phyloP scores from a whole-genome alignment of 148 eudicot species.

The Pouteria glomerata region DNA sequence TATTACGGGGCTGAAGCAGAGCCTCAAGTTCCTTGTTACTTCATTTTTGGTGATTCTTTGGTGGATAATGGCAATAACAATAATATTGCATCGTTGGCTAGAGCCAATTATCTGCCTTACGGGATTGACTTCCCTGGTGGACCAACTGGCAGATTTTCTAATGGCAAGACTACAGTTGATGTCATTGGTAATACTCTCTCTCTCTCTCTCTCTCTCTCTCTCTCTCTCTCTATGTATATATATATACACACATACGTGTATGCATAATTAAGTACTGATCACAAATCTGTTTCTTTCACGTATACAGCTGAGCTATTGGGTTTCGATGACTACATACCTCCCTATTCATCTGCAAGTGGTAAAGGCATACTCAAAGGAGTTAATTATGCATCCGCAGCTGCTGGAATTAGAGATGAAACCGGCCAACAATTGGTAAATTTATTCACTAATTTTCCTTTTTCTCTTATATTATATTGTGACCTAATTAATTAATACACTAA shows the following conservation, averaged over 20 bases:
- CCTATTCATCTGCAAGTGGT: slow-evolving; percentile 34
- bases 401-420: slow-evolving; percentile 52
- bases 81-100: slow-evolving; percentile 57
- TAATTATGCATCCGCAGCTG: slow-evolving; percentile 63
- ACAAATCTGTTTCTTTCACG: no score
- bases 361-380: slow-evolving; percentile 45
- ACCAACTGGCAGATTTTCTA: slow-evolving; percentile 78
- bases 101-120: slow-evolving; percentile 75
- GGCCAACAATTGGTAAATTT: slow-evolving; percentile 57
- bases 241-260: no score
- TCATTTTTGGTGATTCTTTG: slow-evolving; percentile 80
- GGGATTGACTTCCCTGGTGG: slow-evolving; percentile 77
- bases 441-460: no score
- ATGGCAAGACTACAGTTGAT: slow-evolving; percentile 74
- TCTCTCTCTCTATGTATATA: no score
- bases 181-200: slow-evolving; percentile 48
- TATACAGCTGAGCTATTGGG: slow-evolving; percentile 48
- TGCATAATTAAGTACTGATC: no score
- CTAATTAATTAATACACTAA: no score
- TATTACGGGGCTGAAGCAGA: no score
- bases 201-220: neutral
- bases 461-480: no score
- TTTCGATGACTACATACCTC: slow-evolving; percentile 34
- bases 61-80: slow-evolving; percentile 93
- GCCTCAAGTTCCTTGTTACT: slow-evolving; percentile 76